Percentiles rank a stretch among this genome's conserved stretches.
phyloP scores from a whole-genome alignment of 2,329 filamentous ascomycete species.

The Colletotrichum tropicale region DNA sequence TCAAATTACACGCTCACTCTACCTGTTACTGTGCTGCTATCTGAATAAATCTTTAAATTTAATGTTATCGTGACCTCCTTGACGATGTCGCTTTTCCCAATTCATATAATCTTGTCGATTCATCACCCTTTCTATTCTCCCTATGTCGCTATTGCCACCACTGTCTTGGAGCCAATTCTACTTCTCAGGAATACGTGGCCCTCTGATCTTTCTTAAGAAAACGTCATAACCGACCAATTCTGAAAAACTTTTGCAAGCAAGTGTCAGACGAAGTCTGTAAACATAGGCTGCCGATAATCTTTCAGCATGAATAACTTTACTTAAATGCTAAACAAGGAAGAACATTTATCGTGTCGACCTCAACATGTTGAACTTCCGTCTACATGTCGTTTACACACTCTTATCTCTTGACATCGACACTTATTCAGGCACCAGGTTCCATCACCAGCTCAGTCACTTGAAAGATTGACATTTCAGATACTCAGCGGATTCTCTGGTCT shows the following conservation, averaged over 20 bases:
- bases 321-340: background rate
- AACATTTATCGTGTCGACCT: background rate
- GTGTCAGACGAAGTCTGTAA: fast-evolving
- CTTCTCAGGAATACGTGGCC: fast-evolving
- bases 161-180: background rate
- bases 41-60: fast-evolving
- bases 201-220: background rate
- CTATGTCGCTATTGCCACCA: too few species aligned
- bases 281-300: fast-evolving
- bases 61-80: background rate
- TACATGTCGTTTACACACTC: background rate
- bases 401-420: background rate
- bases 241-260: fast-evolving
- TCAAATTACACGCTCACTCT: background rate
- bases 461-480: background rate
- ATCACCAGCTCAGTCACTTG: background rate
- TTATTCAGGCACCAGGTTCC: background rate
- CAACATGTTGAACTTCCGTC: background rate
- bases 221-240: fast-evolving
- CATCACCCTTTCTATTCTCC: fast-evolving
- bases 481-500: background rate
- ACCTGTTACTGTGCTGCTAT: background rate
- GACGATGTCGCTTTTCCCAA: background rate
- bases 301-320: background rate
- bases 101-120: background rate